Evolutionary conservation across 2,329 filamentous ascomycete genomes (phyloP).

Genomic region (Neonectria faginata): DNA sequence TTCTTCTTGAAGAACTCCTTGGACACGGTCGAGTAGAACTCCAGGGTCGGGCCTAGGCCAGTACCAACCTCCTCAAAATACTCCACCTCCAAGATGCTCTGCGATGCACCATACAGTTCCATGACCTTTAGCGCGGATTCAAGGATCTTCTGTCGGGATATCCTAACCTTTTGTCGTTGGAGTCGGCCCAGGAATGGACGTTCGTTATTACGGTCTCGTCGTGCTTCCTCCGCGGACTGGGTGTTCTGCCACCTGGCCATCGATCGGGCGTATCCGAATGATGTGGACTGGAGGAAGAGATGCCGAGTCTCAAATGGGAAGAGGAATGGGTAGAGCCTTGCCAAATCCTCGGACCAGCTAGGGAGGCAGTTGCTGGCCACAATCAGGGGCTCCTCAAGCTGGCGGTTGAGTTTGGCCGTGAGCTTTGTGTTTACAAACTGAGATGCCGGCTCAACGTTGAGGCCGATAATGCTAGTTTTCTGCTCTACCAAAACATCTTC

Average conservation of each 20-base stretch:
- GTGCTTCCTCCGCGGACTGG: slow-evolving; percentile 82
- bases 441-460: slow-evolving; percentile 84
- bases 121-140: slow-evolving; percentile 98
- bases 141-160: slow-evolving; percentile 92
- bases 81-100: slow-evolving; percentile 95
- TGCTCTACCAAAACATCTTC: slow-evolving; percentile 89
- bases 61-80: slow-evolving; percentile 99
- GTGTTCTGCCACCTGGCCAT: slow-evolving; percentile 98
- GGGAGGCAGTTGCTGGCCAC: slow-evolving; percentile 97
- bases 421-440: slow-evolving; percentile 99
- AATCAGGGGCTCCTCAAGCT: slow-evolving; percentile 95
- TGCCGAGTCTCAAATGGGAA: slow-evolving; percentile 99
- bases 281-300: slow-evolving; percentile 96
- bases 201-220: slow-evolving; percentile 88
- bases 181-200: slow-evolving; percentile 90
- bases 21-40: slow-evolving; percentile 98
- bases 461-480: slow-evolving; percentile 71
- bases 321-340: slow-evolving; percentile 92
- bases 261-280: slow-evolving; percentile 95
- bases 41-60: slow-evolving; percentile 91
- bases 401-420: slow-evolving; percentile 96
- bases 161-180: slow-evolving; percentile 97
- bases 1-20: slow-evolving; percentile 98
- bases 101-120: slow-evolving; percentile 97
- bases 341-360: slow-evolving; percentile 94